These are phyloP conservation scores for Fusarium goolgardi DNA, from an alignment of 2,329 filamentous ascomycete genomes.

Conservation along the genomic window DNA sequence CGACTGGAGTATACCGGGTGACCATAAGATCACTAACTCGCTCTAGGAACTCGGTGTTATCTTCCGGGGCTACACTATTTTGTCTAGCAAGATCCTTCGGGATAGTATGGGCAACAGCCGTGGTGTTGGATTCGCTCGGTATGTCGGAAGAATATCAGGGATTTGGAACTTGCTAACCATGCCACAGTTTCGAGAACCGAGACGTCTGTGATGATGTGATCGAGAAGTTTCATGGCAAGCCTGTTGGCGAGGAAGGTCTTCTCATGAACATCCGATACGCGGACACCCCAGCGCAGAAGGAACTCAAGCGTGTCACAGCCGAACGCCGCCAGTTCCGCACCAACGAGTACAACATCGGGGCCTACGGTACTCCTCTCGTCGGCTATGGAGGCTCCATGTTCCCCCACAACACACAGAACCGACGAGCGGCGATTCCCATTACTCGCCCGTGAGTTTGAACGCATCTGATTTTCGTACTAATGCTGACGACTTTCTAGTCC, in stretches of 20 bases:
- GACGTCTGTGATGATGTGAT: slow-evolving; percentile 93
- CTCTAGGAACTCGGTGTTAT: slow-evolving; percentile 78
- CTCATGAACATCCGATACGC: slow-evolving; percentile 95
- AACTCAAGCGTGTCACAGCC: slow-evolving; percentile 94
- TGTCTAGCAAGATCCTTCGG: slow-evolving; percentile 94
- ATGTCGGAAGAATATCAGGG: slow-evolving; percentile 48
- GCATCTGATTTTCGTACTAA: neutral
- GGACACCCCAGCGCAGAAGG: slow-evolving; percentile 95
- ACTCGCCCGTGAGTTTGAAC: slow-evolving; percentile 49
- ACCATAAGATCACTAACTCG: slow-evolving; percentile 20
- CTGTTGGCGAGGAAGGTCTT: slow-evolving; percentile 80
- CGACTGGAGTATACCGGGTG: neutral
- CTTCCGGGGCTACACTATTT: slow-evolving; percentile 82
- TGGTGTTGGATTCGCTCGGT: slow-evolving; percentile 97
- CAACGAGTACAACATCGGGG: slow-evolving; percentile 88
- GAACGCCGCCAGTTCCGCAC: slow-evolving; percentile 95
- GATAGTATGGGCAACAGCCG: slow-evolving; percentile 93
- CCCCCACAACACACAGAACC: slow-evolving; percentile 54
- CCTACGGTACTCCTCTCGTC: slow-evolving; percentile 72
- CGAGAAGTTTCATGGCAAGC: slow-evolving; percentile 82
- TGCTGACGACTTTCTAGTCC: slow-evolving; percentile 31
- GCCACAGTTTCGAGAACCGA: slow-evolving; percentile 83
- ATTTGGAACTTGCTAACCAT: slow-evolving; percentile 5
- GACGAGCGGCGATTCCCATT: slow-evolving; percentile 45
- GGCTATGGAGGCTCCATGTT: slow-evolving; percentile 60